Base-by-base conservation (phyloP, 2,329 filamentous ascomycete genomes). In the Fusarium lyarnte region DNA sequence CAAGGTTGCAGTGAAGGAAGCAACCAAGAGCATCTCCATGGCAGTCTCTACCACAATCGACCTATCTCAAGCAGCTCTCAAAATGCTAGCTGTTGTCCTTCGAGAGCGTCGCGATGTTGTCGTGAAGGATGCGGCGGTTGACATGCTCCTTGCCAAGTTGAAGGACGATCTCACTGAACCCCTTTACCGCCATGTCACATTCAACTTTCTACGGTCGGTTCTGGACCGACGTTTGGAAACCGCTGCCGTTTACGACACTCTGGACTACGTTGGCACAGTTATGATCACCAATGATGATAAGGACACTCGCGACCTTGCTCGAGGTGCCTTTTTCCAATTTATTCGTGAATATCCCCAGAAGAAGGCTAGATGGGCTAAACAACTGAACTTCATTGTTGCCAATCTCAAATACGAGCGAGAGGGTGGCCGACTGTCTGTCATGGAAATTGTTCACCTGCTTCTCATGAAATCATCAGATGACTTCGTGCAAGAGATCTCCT, bases 231-330 rank as follows among this genome's bases (percentile, higher is more conserved):
- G 93, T 79, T 87, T 98, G 46, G 89, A 97, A 77, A 94, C 97
- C 12, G 92, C 95, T 0, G 88, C 92, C 45, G 91, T 99, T 35
- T 99, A 99, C 79, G 95, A 98, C 78, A 92, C 93, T 13, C 88
- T 98, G 71, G 96, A 99, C 79, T 91, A 94, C 76, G 92, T 97
- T 35, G 94, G 94, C 51, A 91, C 89, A 7, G 92, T 98, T 80
- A 98, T 98, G 95, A 93, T 99, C 63, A 97, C 93, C 47, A 98
- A 98, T 79, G 94, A 97, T 70, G 95, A 97, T 75, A 92, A 93
- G 75, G 91, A 93, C 72, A 95, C 95, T 5, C 90, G 96, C 58
- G 94, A 98, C 79, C 86, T 97, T 41, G 95, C 95, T 19, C 89
- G 96, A 63, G 94, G 94, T 25, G 92, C 94, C 19, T 99, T 97